Evolutionary conservation across 345 rosid genomes (phyloP).

Genomic region (Eucalyptus pumila): DNA sequence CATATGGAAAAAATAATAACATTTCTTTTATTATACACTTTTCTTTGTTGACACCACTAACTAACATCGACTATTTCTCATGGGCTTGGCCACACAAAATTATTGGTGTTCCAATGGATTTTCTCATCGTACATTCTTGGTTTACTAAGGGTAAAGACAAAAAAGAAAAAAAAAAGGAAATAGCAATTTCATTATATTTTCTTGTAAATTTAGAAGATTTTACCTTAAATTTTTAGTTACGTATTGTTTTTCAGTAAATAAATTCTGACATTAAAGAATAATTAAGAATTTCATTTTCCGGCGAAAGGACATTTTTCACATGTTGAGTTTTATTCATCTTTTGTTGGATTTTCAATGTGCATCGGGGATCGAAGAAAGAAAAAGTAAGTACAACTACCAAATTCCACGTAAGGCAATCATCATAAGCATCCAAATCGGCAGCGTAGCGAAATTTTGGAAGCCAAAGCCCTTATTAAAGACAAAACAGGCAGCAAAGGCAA

Average conservation of each 20-base stretch:
- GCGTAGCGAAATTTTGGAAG: too few relatives aligned
- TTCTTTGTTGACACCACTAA: background rate
- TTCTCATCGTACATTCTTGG: background rate
- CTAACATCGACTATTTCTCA: background rate
- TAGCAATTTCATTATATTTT: too few relatives aligned
- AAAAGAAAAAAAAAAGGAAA: too few relatives aligned
- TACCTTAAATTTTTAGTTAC: background rate
- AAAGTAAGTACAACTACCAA: background rate
- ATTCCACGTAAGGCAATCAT: background rate
- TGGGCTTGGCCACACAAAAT: background rate
- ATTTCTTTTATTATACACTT: background rate
- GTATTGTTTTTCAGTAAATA: background rate
- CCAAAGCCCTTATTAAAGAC: too few relatives aligned
- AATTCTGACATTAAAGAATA: background rate
- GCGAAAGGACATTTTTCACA: background rate
- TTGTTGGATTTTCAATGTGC: too few relatives aligned
- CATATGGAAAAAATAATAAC: background rate
- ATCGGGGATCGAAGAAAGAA: background rate
- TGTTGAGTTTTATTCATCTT: background rate
- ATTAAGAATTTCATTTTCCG: too few relatives aligned
- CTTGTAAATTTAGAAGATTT: background rate
- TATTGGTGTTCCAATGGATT: background rate
- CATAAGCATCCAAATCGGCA: background rate
- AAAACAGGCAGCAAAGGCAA: too few relatives aligned
- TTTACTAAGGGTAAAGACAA: background rate